phyloP scores from a whole-genome alignment of 495 filamentous ascomycete species.

The Immersiella caudata region DNA sequence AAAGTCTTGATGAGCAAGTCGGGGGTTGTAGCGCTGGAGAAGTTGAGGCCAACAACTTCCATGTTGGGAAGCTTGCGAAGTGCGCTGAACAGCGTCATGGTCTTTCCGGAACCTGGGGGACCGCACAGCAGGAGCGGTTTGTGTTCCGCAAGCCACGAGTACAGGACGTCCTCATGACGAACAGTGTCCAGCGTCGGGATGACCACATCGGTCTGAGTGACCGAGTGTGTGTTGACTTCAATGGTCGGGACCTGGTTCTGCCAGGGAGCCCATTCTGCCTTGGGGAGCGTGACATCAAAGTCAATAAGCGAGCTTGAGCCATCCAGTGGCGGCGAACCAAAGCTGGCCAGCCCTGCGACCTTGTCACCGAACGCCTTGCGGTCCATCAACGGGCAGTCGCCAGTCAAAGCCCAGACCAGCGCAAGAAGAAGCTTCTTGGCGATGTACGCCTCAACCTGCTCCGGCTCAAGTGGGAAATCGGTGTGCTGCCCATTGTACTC shows the following conservation, averaged over 20 bases:
- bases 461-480: constrained; percentile 88
- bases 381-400: constrained; percentile 88
- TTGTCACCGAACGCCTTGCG: constrained; percentile 87
- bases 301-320: constrained; percentile 85
- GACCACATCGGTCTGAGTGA: constrained; percentile 95
- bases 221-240: constrained; percentile 96
- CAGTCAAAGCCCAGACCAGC: constrained; percentile 90
- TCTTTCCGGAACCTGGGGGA: constrained; percentile 97
- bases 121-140: constrained; percentile 96
- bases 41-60: constrained; percentile 98
- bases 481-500: constrained; percentile 93
- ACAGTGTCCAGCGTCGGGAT: constrained; percentile 97
- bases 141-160: constrained; percentile 98
- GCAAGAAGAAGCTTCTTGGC: constrained; percentile 92
- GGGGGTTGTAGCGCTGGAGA: constrained; percentile 96
- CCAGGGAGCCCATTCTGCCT: constrained; percentile 88
- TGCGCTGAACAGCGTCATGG: constrained; percentile 98
- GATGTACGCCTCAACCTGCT: constrained; percentile 84
- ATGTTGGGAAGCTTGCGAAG: constrained; percentile 95
- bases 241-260: constrained; percentile 90
- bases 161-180: constrained; percentile 94
- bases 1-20: constrained; percentile 98
- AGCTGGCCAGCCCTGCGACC: constrained; percentile 75
- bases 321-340: constrained; percentile 79
- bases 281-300: constrained; percentile 85